Base-by-base conservation (phyloP, 1,284 basidiomycete genomes). In the Stygiomarasmius scandens region DNA sequence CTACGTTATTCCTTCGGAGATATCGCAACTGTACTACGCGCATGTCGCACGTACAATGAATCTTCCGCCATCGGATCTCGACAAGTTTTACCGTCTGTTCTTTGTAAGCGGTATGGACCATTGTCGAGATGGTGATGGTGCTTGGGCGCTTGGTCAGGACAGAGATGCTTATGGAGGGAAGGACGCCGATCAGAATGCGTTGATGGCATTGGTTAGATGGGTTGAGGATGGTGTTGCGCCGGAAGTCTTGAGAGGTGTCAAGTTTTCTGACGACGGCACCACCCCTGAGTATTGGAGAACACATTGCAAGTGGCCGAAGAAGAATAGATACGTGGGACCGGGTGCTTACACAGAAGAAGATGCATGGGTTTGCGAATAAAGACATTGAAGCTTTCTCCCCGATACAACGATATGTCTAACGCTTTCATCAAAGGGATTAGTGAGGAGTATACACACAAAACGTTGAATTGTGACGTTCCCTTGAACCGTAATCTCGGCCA, bases 11-110 rank as follows among this genome's bases (percentile, higher is more conserved):
- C 22, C 60, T 2, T 61, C 65, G 1, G 58, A 54, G 16, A 64
- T 60, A 25, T 61, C 61, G 5, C 62, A 64, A 51, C 52, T 59
- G 23, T 49, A 62, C 24, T 65, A 66, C 27, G 45, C 52, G 16
- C 63, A 59, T 36, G 57, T 61, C 10, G 44, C 56, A 10, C 16
- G 43, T 9, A 63, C 63, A 12, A 61, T 66, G 52, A 51, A 46
- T 12, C 38, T 56, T 41, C 57, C 49, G 10, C 49, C 55, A 1
- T 27, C 49, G 1, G 32, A 41, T 2, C 32, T 64, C 8, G 62
- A 64, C 49, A n/a, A 52, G 14, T 63, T 61, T 27, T 60, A 61
- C 27, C 53, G 60, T 1, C 52, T 63, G 51, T 63, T 63, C 49
- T 43, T 51, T 8, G 56, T 64, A 16, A 52, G 53, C 3, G 62